A percentile compares a stretch with the other conserved stretches of the same genome.
These are phyloP conservation scores for Picea glauca DNA, from an alignment of 75 land plant genomes.

Conservation along the genomic window DNA sequence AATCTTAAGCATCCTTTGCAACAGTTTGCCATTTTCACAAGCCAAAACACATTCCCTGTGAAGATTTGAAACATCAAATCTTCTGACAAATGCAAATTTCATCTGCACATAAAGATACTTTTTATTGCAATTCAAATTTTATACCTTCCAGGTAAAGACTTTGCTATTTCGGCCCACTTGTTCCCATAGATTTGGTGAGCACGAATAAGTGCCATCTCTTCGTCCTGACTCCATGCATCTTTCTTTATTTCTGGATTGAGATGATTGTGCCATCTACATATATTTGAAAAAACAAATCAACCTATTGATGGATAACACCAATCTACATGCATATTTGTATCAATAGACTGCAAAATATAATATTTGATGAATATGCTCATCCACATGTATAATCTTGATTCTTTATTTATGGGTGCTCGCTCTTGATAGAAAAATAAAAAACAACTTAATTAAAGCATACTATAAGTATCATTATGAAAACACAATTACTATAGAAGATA, in stretches of 20 bases:
- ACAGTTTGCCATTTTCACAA: no score
- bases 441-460: not conserved
- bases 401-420: not conserved
- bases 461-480: not conserved
- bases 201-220: slow-evolving; percentile 45
- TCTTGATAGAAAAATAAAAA: not conserved
- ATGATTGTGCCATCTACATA: slow-evolving; percentile 71
- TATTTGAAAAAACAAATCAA: not conserved
- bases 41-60: no score
- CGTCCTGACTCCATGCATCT: slow-evolving; percentile 67
- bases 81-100: no score
- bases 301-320: not conserved
- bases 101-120: no score
- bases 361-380: not conserved
- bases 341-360: not conserved
- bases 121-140: no score
- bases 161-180: slow-evolving; percentile 75
- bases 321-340: not conserved
- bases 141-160: slow-evolving; percentile 71
- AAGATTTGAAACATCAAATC: no score
- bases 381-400: not conserved
- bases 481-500: not conserved
- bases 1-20: no score
- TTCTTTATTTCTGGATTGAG: slow-evolving; percentile 63
- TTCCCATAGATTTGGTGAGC: slow-evolving; percentile 61